These are phyloP conservation scores for Cladophialophora psammophila DNA, from an alignment of 2,329 filamentous ascomycete species.

Conservation along the genomic window DNA sequence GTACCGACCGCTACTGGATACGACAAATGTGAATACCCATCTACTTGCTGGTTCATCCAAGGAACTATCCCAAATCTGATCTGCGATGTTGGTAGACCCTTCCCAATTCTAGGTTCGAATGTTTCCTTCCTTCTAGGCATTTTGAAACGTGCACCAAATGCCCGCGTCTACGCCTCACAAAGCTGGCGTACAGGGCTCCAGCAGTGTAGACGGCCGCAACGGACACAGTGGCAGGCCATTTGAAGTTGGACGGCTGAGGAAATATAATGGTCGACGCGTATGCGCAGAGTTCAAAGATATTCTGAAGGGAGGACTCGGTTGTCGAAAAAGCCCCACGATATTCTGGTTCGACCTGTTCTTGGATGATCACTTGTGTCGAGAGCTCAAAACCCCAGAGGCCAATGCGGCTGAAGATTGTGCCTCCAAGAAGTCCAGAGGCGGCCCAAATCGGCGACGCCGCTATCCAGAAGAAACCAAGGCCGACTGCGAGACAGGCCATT, in stretches of 20 bases:
- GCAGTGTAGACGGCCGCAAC: slow-evolving; percentile 60
- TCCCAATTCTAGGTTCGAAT: background rate
- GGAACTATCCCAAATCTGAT: background rate
- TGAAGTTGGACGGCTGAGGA: slow-evolving; percentile 68
- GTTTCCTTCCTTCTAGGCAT: slow-evolving; percentile 35
- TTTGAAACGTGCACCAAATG: slow-evolving; percentile 63
- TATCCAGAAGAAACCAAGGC: slow-evolving; percentile 54
- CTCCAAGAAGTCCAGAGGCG: slow-evolving; percentile 58
- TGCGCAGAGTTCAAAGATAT: slow-evolving; percentile 72
- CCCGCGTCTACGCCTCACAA: slow-evolving; percentile 64
- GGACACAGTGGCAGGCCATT: slow-evolving; percentile 67
- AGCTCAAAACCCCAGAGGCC: slow-evolving; percentile 70
- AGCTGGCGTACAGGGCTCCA: slow-evolving; percentile 45
- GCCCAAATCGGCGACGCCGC: slow-evolving; percentile 45
- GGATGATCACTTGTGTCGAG: slow-evolving; percentile 66
- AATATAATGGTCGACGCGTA: slow-evolving; percentile 72
- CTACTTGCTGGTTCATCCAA: background rate
- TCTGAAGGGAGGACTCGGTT: slow-evolving; percentile 72
- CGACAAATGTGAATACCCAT: background rate
- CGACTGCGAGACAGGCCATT: slow-evolving; percentile 61
- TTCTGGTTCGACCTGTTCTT: slow-evolving; percentile 61
- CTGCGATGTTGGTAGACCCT: background rate
- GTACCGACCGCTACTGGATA: background rate
- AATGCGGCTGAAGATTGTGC: slow-evolving; percentile 64
- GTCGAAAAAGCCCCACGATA: slow-evolving; percentile 73